Percentiles rank a stretch among this genome's conserved stretches.
Conservation (phyloP, 306 rosid genomes). For the Acacia crassicarpa region DNA sequence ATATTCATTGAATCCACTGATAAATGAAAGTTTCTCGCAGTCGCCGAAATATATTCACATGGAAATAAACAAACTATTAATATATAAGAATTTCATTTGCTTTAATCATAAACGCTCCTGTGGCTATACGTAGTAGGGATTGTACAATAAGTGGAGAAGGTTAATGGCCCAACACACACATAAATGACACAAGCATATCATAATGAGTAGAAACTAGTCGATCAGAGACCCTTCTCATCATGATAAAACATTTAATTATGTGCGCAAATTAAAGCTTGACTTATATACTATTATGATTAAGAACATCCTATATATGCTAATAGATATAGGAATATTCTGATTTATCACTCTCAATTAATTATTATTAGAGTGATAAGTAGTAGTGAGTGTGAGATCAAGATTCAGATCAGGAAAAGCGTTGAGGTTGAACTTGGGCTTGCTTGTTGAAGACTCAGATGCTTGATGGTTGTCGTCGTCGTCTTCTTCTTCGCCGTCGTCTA, state of each 20-base stretch:
- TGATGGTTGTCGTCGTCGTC: background rate
- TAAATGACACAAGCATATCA: background rate
- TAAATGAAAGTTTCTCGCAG: background rate
- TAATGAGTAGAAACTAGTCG: background rate
- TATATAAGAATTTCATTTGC: background rate
- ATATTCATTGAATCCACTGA: background rate
- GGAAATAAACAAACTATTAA: background rate
- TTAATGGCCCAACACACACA: background rate
- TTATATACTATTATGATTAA: background rate
- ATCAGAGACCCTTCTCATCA: background rate
- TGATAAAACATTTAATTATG: background rate
- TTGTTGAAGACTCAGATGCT: background rate
- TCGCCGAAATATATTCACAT: background rate
- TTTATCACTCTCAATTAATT: background rate
- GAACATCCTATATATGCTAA: background rate
- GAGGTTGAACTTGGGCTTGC: background rate
- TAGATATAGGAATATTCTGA: background rate
- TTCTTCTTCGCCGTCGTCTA: background rate
- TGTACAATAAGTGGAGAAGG: background rate
- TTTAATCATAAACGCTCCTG: background rate
- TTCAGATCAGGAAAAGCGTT: slow-evolving; percentile 37
- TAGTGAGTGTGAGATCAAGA: slow-evolving; percentile 38
- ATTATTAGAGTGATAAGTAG: background rate
- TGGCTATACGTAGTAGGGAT: too few relatives aligned
- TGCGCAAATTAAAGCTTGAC: background rate